Evolutionary conservation across 1,284 basidiomycete species (phyloP).

Genomic region (Austroboletus niveus): DNA sequence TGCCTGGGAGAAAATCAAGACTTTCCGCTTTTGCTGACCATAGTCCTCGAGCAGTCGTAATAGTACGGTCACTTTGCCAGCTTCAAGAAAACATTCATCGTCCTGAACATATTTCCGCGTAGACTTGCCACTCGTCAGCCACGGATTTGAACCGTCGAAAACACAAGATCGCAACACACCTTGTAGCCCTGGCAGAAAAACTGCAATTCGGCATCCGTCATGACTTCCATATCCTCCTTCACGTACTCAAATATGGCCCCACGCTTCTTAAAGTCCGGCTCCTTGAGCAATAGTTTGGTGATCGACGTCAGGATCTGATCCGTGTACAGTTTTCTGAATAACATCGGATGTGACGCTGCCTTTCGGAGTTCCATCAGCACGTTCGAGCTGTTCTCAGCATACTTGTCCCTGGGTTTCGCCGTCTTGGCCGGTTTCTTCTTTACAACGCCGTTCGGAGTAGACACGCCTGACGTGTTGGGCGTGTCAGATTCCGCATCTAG

Average conservation of each 20-base stretch:
- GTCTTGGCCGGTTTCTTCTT: slow-evolving; percentile 49
- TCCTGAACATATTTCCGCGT: slow-evolving; percentile 77
- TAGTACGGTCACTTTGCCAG: slow-evolving; percentile 85
- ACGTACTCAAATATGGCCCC: slow-evolving; percentile 79
- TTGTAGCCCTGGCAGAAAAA: slow-evolving; percentile 80
- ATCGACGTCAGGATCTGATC: slow-evolving; percentile 75
- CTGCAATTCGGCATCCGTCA: slow-evolving; percentile 94
- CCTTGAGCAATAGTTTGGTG: slow-evolving; percentile 83
- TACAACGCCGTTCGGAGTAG: slow-evolving; percentile 35
- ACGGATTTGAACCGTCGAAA: neutral
- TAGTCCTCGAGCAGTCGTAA: slow-evolving; percentile 74
- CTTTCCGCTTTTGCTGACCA: slow-evolving; percentile 69
- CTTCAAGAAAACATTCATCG: slow-evolving; percentile 78
- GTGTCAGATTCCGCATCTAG: slow-evolving; percentile 49
- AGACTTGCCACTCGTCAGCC: slow-evolving; percentile 48
- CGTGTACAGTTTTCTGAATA: slow-evolving; percentile 86
- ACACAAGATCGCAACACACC: slow-evolving; percentile 39
- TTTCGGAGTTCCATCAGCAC: slow-evolving; percentile 97
- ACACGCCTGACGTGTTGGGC: slow-evolving; percentile 35
- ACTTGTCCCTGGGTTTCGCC: slow-evolving; percentile 57
- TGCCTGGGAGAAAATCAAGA: slow-evolving; percentile 93
- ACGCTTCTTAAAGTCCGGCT: slow-evolving; percentile 82
- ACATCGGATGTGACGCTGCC: slow-evolving; percentile 93
- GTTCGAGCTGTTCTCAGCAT: slow-evolving; percentile 79
- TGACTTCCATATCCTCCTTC: slow-evolving; percentile 90